Evolutionary conservation across 148 eudicot genomes (phyloP), one percentile per base, ranked within the genome.

Genomic region (Silene latifolia): DNA sequence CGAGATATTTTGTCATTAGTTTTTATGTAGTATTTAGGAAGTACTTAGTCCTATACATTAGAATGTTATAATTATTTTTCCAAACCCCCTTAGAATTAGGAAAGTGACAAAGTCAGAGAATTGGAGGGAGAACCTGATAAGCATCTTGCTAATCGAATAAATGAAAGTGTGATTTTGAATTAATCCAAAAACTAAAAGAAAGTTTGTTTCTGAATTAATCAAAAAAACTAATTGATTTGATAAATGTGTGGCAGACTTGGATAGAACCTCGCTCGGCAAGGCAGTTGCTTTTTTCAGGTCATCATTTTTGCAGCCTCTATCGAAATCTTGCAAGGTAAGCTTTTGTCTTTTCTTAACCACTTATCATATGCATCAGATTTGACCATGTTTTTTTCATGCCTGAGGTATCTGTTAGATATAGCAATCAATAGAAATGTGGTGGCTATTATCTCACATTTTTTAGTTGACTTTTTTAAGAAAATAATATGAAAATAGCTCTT

Each of bases 251-350:
- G 70, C 92, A 95, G 99, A 84, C 53, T 80, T 86, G 86, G 96
- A 95, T 61, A 87, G 80, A 80, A 90, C 97, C 57, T 92, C 97
- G 51, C 89, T 95, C 46, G 94, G 97, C 77, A 75, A 90, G 80
- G 87, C 92, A n/a, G 73, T 92, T 66, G 87, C 86, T 78, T 83
- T 85, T 79, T 92, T 95, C 84, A 86, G 91, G 78, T 78, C 91
- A 69, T 87, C 91, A 29, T 95, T 95, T 86, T 83, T 95, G 85
- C 89, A 85, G 78, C 94, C 98, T 71, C 87, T 95, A 74, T 82
- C 89, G 71, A 95, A 89, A 70, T 82, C 93, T 69, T 92, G 98
- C 94, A 95, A 95, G 91, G 98, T 95, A 82, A 39, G 48, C 70
- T 51, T 64, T 21, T 25, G 68, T 65, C 12, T 62, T 29, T 39